Percentiles rank a stretch among this genome's conserved stretches.
Conservation (phyloP, 768 basidiomycete genomes). For the Tylopilus felleus region DNA sequence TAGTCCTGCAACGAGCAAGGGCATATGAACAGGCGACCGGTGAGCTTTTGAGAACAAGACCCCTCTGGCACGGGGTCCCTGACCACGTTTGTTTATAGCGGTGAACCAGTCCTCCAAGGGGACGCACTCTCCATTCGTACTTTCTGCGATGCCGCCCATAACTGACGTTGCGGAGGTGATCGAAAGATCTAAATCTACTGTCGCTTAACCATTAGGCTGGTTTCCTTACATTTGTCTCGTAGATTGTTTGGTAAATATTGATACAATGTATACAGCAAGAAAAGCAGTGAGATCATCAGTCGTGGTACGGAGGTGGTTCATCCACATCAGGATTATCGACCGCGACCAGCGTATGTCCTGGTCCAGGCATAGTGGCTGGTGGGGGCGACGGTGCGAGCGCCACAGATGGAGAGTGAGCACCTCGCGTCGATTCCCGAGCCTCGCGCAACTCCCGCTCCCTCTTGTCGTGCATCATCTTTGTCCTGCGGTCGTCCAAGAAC, state of each 20-base stretch:
- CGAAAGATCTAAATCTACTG: slow-evolving; percentile 5
- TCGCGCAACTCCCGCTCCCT: slow-evolving; percentile 53
- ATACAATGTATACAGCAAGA: slow-evolving; percentile 1
- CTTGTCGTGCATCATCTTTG: slow-evolving; percentile 51
- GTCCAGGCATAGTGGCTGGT: slow-evolving; percentile 23
- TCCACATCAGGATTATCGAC: slow-evolving; percentile 12
- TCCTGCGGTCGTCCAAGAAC: slow-evolving; percentile 74
- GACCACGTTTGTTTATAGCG: background rate
- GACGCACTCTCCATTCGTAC: slow-evolving; percentile 34
- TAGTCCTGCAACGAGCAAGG: slow-evolving; percentile 29
- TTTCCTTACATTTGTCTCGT: background rate
- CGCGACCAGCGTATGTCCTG: slow-evolving; percentile 16
- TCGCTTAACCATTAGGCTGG: background rate
- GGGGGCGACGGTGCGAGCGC: background rate
- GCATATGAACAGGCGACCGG: slow-evolving; percentile 27
- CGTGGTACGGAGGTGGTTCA: slow-evolving; percentile 21
- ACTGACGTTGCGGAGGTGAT: slow-evolving; percentile 15
- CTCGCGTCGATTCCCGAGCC: slow-evolving; percentile 34
- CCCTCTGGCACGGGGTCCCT: background rate
- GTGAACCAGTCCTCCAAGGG: slow-evolving; percentile 1
- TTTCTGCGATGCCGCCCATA: slow-evolving; percentile 33
- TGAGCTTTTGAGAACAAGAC: background rate
- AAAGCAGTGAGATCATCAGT: background rate
- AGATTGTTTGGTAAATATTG: background rate
- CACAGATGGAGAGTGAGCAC: background rate